Conservation (phyloP, 345 rosid species). For the Angophora floribunda region DNA sequence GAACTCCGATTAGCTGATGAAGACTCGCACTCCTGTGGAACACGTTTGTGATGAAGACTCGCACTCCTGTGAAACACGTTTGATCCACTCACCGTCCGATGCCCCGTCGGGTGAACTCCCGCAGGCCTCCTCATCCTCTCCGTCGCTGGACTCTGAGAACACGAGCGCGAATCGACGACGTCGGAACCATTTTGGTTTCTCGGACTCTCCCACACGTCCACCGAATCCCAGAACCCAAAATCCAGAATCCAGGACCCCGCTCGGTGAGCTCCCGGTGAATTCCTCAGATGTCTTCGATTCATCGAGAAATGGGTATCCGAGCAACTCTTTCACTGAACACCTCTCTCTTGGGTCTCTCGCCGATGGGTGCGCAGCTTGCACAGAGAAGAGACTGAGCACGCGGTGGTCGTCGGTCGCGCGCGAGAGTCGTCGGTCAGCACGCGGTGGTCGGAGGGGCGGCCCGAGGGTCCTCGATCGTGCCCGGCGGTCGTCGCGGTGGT, state of each 20-base stretch:
- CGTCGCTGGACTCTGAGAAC: conserved; percentile 3
- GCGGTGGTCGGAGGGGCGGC: too few species aligned
- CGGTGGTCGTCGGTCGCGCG: too few species aligned
- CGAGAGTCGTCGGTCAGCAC: too few species aligned
- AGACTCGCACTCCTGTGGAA: neutral
- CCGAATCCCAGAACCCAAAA: conserved; percentile 62
- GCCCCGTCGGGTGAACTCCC: conserved; percentile 16
- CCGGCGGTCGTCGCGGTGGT: too few species aligned
- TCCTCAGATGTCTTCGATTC: neutral
- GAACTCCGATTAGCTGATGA: neutral
- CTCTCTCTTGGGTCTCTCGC: conserved; percentile 48
- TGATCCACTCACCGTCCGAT: conserved; percentile 44
- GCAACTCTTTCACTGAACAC: conserved; percentile 52
- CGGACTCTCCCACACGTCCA: conserved; percentile 4
- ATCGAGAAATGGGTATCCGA: conserved; percentile 60
- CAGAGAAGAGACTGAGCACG: too few species aligned
- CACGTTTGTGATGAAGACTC: neutral
- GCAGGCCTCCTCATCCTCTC: conserved; percentile 42
- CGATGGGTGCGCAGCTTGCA: neutral
- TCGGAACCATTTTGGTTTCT: neutral
- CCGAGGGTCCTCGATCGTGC: too few species aligned
- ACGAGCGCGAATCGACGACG: neutral
- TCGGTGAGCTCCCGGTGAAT: conserved; percentile 36
- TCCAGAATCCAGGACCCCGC: conserved; percentile 69
- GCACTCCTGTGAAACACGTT: too few species aligned